Evolutionary conservation across 768 basidiomycete species (phyloP).

Genomic region (Tubosaeta sp.): DNA sequence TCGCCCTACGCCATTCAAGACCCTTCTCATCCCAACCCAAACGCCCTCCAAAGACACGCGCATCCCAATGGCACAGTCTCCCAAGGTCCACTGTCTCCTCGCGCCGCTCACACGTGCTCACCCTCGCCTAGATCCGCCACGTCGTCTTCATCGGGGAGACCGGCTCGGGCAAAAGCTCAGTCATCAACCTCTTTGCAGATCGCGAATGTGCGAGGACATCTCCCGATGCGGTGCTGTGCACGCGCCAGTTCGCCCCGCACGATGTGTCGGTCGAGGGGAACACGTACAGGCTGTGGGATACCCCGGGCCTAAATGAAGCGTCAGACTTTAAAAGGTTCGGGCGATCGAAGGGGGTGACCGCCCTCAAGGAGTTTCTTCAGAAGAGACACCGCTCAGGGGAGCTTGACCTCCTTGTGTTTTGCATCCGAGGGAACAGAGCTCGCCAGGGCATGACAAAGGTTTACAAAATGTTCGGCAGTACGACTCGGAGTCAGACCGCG

Average conservation of each 20-base stretch:
- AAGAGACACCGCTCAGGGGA: constrained; percentile 19
- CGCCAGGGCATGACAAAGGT: constrained; percentile 5
- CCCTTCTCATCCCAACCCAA: neutral
- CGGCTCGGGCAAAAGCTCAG: constrained; percentile 37
- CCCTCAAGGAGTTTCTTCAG: constrained; percentile 31
- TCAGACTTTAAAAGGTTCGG: constrained; percentile 7
- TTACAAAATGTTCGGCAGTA: constrained; percentile 25
- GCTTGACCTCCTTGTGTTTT: constrained; percentile 23
- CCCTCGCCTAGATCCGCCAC: constrained; percentile 21
- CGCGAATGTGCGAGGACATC: constrained; percentile 23
- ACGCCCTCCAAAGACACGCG: neutral
- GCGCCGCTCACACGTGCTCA: neutral
- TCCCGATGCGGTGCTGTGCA: constrained; percentile 30
- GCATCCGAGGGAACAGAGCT: constrained; percentile 20
- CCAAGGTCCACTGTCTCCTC: neutral
- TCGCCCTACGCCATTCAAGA: neutral
- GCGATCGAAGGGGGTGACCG: neutral
- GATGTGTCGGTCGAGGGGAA: constrained; percentile 14
- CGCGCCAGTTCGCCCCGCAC: constrained; percentile 24
- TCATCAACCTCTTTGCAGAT: constrained; percentile 38
- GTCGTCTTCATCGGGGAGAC: constrained; percentile 35
- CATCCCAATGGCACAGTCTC: neutral
- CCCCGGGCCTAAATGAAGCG: constrained; percentile 24
- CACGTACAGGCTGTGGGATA: constrained; percentile 29
- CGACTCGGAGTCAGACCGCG: constrained; percentile 27